These are phyloP conservation scores for Aspergillus intermedius DNA, from an alignment of 2,329 filamentous ascomycete genomes.

Conservation along the genomic window DNA sequence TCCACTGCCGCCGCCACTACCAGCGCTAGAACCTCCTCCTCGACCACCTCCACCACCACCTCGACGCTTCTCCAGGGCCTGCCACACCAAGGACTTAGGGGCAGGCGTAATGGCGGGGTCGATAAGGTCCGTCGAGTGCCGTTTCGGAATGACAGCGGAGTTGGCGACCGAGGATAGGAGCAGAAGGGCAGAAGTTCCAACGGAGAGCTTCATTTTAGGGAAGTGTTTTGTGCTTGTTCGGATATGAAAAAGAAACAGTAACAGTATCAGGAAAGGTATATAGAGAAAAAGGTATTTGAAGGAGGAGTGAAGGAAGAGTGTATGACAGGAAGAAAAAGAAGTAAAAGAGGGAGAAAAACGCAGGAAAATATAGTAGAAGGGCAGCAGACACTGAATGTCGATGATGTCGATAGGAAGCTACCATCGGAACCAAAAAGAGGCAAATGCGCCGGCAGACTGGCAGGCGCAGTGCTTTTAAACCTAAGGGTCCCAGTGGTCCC, in stretches of 20 bases:
- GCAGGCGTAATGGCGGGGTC: slow-evolving; percentile 10
- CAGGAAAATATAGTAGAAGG: too few relatives aligned
- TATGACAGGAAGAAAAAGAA: neutral
- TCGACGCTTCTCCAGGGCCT: slow-evolving; percentile 42
- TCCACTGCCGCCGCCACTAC: slow-evolving; percentile 21
- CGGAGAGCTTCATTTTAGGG: slow-evolving; percentile 27
- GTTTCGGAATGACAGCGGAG: slow-evolving; percentile 20
- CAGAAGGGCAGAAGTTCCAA: slow-evolving; percentile 19
- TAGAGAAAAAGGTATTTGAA: neutral
- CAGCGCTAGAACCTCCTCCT: slow-evolving; percentile 17
- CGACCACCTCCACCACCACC: slow-evolving; percentile 42
- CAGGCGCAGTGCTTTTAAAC: too few relatives aligned
- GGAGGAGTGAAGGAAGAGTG: neutral
- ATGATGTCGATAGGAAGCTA: too few relatives aligned
- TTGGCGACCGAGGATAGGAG: slow-evolving; percentile 24
- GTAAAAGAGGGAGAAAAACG: too few relatives aligned
- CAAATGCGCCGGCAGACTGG: too few relatives aligned
- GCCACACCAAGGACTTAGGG: slow-evolving; percentile 8
- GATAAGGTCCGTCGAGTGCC: slow-evolving; percentile 13
- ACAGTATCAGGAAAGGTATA: neutral
- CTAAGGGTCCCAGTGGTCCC: too few relatives aligned
- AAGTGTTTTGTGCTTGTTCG: too few relatives aligned
- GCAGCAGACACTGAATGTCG: too few relatives aligned
- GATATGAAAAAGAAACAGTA: neutral
- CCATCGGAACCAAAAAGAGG: too few relatives aligned